A percentile compares a stretch with the other conserved stretches of the same genome.
These are phyloP conservation scores for Sonneratia caseolaris DNA, from an alignment of 345 rosid species.

Conservation along the genomic window DNA sequence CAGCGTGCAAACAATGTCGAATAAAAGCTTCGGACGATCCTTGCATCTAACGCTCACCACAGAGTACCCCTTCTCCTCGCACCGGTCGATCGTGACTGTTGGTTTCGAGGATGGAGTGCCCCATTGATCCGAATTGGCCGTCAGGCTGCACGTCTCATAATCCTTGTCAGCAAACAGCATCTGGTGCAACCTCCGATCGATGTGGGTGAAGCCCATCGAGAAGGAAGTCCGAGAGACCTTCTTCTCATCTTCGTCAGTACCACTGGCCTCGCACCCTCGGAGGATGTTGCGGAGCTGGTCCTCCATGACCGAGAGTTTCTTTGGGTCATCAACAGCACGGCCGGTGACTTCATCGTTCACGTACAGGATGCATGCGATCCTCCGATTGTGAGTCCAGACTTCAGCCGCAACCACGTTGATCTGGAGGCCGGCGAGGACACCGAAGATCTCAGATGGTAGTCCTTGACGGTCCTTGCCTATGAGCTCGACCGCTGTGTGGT, in stretches of 20 bases:
- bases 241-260: slow-evolving; percentile 45
- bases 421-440: slow-evolving; percentile 64
- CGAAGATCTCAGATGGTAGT: slow-evolving; percentile 72
- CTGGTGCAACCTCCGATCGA: slow-evolving; percentile 82
- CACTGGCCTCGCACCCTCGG: slow-evolving; percentile 31
- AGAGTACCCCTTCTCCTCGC: slow-evolving; percentile 75
- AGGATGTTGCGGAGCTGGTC: slow-evolving; percentile 73
- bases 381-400: slow-evolving; percentile 84
- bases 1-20: slow-evolving; percentile 90
- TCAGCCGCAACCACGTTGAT: slow-evolving; percentile 82
- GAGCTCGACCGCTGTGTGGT: slow-evolving; percentile 81
- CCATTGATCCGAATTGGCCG: slow-evolving; percentile 24
- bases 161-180: slow-evolving; percentile 94
- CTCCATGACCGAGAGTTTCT: slow-evolving; percentile 51
- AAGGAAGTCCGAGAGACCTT: slow-evolving; percentile 52
- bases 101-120: slow-evolving; percentile 32
- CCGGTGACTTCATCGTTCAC: slow-evolving; percentile 56
- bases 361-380: slow-evolving; percentile 75
- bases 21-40: slow-evolving; percentile 82
- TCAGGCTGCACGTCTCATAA: slow-evolving; percentile 49
- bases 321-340: slow-evolving; percentile 51
- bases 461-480: slow-evolving; percentile 84
- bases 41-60: slow-evolving; percentile 65
- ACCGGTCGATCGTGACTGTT: slow-evolving; percentile 50
- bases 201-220: slow-evolving; percentile 82